Conservation (phyloP, 2,329 filamentous ascomycete species). For the Stachybotrys chlorohalonatus region DNA sequence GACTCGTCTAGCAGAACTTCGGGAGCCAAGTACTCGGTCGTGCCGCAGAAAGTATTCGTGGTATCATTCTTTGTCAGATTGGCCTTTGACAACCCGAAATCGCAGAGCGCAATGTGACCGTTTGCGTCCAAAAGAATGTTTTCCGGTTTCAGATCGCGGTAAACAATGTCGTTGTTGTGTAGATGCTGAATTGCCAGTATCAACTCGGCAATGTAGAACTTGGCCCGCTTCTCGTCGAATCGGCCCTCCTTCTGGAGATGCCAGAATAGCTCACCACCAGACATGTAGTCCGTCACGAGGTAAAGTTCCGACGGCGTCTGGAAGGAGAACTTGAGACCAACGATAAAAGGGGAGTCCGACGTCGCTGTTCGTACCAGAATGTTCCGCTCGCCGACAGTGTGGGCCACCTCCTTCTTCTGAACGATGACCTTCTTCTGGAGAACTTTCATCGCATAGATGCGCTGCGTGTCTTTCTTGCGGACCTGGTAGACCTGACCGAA, state of each 20-base stretch:
- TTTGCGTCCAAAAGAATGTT: slow-evolving; percentile 96
- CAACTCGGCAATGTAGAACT: slow-evolving; percentile 97
- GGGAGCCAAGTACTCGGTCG: slow-evolving; percentile 92
- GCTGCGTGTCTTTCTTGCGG: slow-evolving; percentile 87
- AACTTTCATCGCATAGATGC: slow-evolving; percentile 99
- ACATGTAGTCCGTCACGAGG: slow-evolving; percentile 99
- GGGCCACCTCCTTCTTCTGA: slow-evolving; percentile 98
- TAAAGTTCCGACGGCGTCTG: slow-evolving; percentile 95
- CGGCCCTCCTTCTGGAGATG: slow-evolving; percentile 95
- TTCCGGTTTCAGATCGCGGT: slow-evolving; percentile 93
- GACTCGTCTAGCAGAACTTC: slow-evolving; percentile 93
- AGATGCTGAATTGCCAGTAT: slow-evolving; percentile 92
- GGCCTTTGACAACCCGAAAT: slow-evolving; percentile 95
- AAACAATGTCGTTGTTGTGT: slow-evolving; percentile 95
- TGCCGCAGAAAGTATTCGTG: slow-evolving; percentile 98
- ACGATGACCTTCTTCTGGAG: slow-evolving; percentile 99
- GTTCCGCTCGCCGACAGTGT: slow-evolving; percentile 93
- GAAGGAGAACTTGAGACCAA: slow-evolving; percentile 97
- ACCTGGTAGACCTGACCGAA: slow-evolving; percentile 99
- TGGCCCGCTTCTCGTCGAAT: slow-evolving; percentile 88
- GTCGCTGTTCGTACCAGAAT: slow-evolving; percentile 94
- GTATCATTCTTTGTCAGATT: slow-evolving; percentile 96
- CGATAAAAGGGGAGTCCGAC: slow-evolving; percentile 93
- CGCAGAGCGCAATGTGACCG: slow-evolving; percentile 93
- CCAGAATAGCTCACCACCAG: slow-evolving; percentile 96